Percentiles rank a stretch among this genome's conserved stretches.
Evolutionary conservation across 2,329 filamentous ascomycete species (phyloP).

Genomic region (Helotiales sp.): DNA sequence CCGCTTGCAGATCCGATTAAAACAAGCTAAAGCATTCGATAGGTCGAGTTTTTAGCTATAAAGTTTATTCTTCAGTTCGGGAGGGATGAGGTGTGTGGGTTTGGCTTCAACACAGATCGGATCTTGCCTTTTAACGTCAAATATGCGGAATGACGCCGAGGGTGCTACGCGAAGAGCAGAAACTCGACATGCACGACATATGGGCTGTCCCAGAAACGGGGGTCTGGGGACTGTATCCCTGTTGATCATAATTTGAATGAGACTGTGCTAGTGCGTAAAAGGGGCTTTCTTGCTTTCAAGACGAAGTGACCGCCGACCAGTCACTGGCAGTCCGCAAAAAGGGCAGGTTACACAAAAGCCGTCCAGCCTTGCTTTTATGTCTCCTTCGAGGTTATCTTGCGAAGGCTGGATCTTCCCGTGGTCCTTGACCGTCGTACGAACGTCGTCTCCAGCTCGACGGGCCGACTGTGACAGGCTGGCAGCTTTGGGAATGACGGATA

Average conservation of each 20-base stretch:
- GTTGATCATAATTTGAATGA: too few relatives aligned
- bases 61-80: constrained; percentile 4
- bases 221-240: not conserved
- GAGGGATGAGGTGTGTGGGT: not conserved
- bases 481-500: not conserved
- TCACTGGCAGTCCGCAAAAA: not conserved
- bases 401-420: not conserved
- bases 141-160: not conserved
- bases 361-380: constrained; percentile 1
- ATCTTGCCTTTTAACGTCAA: not conserved
- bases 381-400: not conserved
- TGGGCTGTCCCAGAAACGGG: constrained; percentile 4
- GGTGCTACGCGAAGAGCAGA: not conserved
- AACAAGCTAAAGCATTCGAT: not conserved
- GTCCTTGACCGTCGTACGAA: not conserved
- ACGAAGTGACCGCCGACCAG: not conserved
- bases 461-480: constrained; percentile 1
- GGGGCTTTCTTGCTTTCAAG: not conserved
- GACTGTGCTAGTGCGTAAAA: constrained; percentile 4
- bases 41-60: not conserved
- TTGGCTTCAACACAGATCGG: not conserved
- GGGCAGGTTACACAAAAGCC: not conserved
- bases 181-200: constrained; percentile 1
- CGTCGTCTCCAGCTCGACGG: constrained; percentile 8
- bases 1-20: not conserved